These are phyloP conservation scores for Chlamydomonas urium DNA, from an alignment of 139 green algal genomes.

Conservation along the genomic window DNA sequence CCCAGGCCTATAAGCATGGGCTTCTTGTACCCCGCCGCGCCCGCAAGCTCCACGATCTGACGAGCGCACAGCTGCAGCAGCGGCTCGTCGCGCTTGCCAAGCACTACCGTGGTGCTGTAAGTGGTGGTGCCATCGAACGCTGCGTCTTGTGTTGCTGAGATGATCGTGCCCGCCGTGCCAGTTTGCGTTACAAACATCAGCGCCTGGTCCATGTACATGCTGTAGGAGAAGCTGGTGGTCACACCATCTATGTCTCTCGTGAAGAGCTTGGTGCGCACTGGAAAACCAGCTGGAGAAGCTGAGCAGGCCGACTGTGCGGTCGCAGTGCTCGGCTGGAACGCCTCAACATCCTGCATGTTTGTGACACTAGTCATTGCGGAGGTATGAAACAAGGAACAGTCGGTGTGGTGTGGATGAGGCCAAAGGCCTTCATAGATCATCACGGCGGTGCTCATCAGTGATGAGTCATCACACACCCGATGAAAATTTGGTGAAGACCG, in stretches of 20 bases:
- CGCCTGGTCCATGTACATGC: conserved; percentile 33
- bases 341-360: no score
- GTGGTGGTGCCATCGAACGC: conserved; percentile 43
- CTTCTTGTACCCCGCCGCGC: conserved; percentile 20
- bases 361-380: no score
- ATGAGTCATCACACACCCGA: no score
- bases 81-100: conserved; percentile 41
- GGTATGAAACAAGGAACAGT: no score
- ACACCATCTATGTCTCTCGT: conserved; percentile 20
- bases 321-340: no score
- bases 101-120: conserved; percentile 28
- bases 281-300: no score
- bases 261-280: conserved; percentile 29
- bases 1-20: conserved; percentile 46
- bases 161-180: conserved; percentile 39
- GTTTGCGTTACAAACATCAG: conserved; percentile 44
- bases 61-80: conserved; percentile 35
- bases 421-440: no score
- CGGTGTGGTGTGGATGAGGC: no score
- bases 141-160: conserved; percentile 34
- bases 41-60: conserved; percentile 36
- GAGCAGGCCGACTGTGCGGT: no score
- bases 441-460: no score
- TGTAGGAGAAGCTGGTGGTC: conserved; percentile 36
- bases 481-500: no score